Evolutionary conservation across 2,329 filamentous ascomycete species (phyloP), one percentile per base, ranked within the genome.

Genomic region (Xylaria sp.): DNA sequence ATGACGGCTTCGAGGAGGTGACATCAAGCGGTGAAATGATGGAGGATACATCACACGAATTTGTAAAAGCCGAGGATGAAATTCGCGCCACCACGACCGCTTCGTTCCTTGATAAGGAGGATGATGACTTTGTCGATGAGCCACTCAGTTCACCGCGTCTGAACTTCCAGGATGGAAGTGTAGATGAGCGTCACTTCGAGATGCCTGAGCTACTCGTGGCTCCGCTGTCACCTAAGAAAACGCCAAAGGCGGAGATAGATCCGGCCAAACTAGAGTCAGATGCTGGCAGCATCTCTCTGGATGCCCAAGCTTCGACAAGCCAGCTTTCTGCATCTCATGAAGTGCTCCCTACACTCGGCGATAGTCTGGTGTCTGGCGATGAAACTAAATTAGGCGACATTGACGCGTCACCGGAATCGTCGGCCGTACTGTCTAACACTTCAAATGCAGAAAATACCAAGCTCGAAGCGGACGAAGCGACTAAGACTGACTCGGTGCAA

Each of bases 1-100:
- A 94, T 64, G 94, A 97, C 71, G 91, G 90, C 0, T 97, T 97
- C 69, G 94, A 99, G 72, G 92, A 96, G 74, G 92, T 97, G 8
- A 82, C 83, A 39, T 81, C 83, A 52, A 78, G 79, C 51, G 87
- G 86, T 35, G 88, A 91, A 60, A 83, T 91, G 67, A 84, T 84
- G 16, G 89, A 92, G 62, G 87, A 90, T 54, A 84, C 83, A 1
- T 89, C 87, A 44, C 84, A 89, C 63, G 85, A 89, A 63, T 83
- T 89, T 60, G 81, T 86, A 65, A 86, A 86, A 70, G 79, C 79
- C 2, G 80, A 82, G 60, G 79, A 82, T 35, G 82, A 84, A 60
- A 78, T 83, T 23, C 73, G 75, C 16, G 67, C 70, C 8, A 63
- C 70, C 4, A 68, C 72, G 2, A 66, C 72, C 4, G 69, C 75